A percentile compares a stretch with the other conserved stretches of the same genome.
These are phyloP conservation scores for Trichophyton rubrum DNA, from an alignment of 2,329 filamentous ascomycete genomes.

Conservation along the genomic window DNA sequence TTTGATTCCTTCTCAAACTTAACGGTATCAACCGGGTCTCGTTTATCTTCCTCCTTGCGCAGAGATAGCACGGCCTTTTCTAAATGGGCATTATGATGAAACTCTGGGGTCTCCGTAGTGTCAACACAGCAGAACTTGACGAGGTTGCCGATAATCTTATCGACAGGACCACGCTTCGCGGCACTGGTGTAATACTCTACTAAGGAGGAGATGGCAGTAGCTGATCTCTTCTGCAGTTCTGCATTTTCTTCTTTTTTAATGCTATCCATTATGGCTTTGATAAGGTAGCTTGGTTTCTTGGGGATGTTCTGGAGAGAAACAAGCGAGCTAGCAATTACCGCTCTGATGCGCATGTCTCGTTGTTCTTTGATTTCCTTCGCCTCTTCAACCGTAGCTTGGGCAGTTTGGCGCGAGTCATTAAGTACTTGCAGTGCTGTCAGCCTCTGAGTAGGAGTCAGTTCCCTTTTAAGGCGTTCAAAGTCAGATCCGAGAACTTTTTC, in stretches of 20 bases:
- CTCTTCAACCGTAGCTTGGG: constrained; percentile 62
- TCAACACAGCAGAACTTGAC: constrained; percentile 98
- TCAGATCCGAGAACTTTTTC: constrained; percentile 78
- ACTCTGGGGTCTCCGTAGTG: constrained; percentile 93
- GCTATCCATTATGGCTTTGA: constrained; percentile 97
- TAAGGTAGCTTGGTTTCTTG: constrained; percentile 84
- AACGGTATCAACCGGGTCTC: constrained; percentile 80
- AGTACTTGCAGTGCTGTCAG: constrained; percentile 71
- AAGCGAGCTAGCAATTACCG: constrained; percentile 73
- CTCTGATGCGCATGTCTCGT: constrained; percentile 73
- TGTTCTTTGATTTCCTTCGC: constrained; percentile 66
- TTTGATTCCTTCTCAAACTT: constrained; percentile 83
- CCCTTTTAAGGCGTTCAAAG: constrained; percentile 76
- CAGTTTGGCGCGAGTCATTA: constrained; percentile 60
- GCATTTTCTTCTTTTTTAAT: constrained; percentile 88
- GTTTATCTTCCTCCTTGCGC: constrained; percentile 91
- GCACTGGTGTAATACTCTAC: constrained; percentile 75
- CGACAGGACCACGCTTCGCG: constrained; percentile 71
- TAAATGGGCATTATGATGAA: constrained; percentile 67
- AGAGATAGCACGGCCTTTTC: constrained; percentile 77
- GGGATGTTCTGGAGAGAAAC: constrained; percentile 79
- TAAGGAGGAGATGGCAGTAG: constrained; percentile 68
- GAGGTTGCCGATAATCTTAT: constrained; percentile 90
- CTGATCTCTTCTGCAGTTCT: constrained; percentile 76
- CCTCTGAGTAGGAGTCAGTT: constrained; percentile 76